Evolutionary conservation across 352 stramenopile genomes (phyloP), one percentile per base, ranked within the genome.

Genomic region (Pythium pectinolyticum): DNA sequence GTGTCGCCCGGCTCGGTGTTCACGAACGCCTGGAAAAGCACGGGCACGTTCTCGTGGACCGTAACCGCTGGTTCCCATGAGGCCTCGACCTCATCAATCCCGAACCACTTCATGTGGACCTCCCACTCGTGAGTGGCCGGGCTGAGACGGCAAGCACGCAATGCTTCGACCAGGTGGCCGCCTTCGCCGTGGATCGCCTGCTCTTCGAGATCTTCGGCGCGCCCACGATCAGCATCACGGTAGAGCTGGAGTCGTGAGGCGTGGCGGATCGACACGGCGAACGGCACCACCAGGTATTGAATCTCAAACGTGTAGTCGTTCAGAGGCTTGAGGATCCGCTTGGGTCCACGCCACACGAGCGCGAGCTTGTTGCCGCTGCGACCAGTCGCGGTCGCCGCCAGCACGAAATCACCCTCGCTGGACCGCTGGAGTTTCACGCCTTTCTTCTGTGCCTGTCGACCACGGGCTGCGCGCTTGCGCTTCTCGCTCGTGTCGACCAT

Each of bases 291-390:
- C 0, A 75, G 17, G 34, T 75, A 46, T 19, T 72, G 69, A 0
- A 72, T 52, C 22, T 75, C 63, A 20, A 70, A 75, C 4, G 57
- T 62, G 35, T 63, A 70, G 37, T 65, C 52, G 12, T 46, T 63
- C 1, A 70, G 31, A 2, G 51, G 46, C 0, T 2, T 11, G 0
- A 71, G 4, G 24, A 69, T 56, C 5, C 58, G 54, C 41, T 64
- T 63, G 0, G 58, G 63, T 1, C 50, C 63, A 15, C 55, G 55
- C 63, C 69, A 70, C 2, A 52, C n/a, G 5, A 63, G 12, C 6
- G 57, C 25, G n/a, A 75, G 47, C 24, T 75, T 75, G 63, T 63
- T 45, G 5, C 30, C 63, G 22, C 15, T 53, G 9, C 39, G 17
- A 2, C 46, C 48, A 0, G 50, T 59, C 3, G 41, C 63, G 14